Conservation (phyloP, 1,284 basidiomycete species). For the Taiwanofungus camphoratus region DNA sequence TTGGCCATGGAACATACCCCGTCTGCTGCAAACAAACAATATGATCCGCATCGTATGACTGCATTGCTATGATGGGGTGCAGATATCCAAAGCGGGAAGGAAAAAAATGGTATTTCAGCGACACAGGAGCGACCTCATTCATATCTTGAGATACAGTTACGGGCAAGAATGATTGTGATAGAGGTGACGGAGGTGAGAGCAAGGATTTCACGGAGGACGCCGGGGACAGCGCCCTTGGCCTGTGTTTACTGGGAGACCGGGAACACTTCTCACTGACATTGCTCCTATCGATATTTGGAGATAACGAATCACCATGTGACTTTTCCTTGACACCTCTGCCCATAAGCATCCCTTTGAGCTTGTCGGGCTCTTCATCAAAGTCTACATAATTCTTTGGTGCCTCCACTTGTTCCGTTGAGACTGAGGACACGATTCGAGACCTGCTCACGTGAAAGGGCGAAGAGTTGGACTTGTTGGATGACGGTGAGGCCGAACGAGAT, state of each 20-base stretch:
- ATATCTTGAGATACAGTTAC: slow-evolving; percentile 12
- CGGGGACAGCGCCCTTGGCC: slow-evolving; percentile 3
- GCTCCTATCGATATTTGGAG: slow-evolving; percentile 17
- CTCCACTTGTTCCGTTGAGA: slow-evolving; percentile 61
- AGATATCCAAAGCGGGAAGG: slow-evolving; percentile 37
- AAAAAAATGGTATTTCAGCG: slow-evolving; percentile 45
- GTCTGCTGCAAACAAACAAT: slow-evolving; percentile 48
- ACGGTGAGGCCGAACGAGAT: slow-evolving; percentile 31
- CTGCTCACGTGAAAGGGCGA: slow-evolving; percentile 33
- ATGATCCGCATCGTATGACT: slow-evolving; percentile 35
- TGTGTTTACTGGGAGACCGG: not conserved
- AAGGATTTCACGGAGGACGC: slow-evolving; percentile 4
- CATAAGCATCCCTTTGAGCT: slow-evolving; percentile 65
- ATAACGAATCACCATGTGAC: slow-evolving; percentile 27
- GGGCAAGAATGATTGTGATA: too few species aligned
- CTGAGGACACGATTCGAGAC: slow-evolving; percentile 58
- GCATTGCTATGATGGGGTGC: slow-evolving; percentile 39
- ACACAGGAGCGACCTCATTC: slow-evolving; percentile 22
- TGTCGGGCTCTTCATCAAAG: slow-evolving; percentile 71
- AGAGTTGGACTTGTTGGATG: slow-evolving; percentile 22
- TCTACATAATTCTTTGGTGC: slow-evolving; percentile 73
- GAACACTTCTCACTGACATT: not conserved
- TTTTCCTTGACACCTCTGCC: slow-evolving; percentile 42
- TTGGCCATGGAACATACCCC: slow-evolving; percentile 38
- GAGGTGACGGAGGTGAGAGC: slow-evolving; percentile 30